A percentile compares a stretch with the other conserved stretches of the same genome.
Conservation (phyloP, 129 eudicot species). For the Glebionis coronaria region DNA sequence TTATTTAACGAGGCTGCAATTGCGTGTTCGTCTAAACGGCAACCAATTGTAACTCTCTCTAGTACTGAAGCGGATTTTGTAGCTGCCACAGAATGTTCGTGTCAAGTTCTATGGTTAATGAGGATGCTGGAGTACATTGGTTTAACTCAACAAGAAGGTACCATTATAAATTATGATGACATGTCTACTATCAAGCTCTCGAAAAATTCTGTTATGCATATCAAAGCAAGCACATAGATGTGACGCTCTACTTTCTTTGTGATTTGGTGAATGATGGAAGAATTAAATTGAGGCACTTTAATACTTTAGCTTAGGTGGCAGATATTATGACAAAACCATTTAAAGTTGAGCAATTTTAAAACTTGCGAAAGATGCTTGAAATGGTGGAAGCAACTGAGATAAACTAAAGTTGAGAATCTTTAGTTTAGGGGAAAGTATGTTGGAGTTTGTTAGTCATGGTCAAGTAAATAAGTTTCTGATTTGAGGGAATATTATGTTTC, state of each 20-base stretch:
- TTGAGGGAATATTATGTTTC: no score
- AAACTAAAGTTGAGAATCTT: slow-evolving; percentile 5
- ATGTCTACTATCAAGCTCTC: background rate
- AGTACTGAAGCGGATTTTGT: background rate
- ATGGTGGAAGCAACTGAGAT: background rate
- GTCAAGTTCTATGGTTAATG: background rate
- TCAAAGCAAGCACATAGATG: slow-evolving; percentile 5
- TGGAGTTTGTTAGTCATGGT: background rate
- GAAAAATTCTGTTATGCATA: background rate
- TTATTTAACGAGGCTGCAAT: no score
- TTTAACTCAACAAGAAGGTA: background rate
- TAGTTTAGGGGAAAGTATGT: slow-evolving; percentile 11
- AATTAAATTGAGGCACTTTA: background rate
- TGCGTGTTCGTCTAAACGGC: no score
- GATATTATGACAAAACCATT: slow-evolving; percentile 2
- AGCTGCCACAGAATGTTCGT: background rate
- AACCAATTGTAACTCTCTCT: no score
- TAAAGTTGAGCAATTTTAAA: background rate
- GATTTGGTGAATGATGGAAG: background rate
- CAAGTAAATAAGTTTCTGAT: background rate
- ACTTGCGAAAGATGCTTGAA: background rate
- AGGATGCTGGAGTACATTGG: background rate
- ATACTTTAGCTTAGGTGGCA: background rate
- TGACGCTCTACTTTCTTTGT: background rate
- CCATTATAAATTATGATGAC: background rate